phyloP scores from a whole-genome alignment of 495 filamentous ascomycete genomes.

The Lasiosphaeria hispida region DNA sequence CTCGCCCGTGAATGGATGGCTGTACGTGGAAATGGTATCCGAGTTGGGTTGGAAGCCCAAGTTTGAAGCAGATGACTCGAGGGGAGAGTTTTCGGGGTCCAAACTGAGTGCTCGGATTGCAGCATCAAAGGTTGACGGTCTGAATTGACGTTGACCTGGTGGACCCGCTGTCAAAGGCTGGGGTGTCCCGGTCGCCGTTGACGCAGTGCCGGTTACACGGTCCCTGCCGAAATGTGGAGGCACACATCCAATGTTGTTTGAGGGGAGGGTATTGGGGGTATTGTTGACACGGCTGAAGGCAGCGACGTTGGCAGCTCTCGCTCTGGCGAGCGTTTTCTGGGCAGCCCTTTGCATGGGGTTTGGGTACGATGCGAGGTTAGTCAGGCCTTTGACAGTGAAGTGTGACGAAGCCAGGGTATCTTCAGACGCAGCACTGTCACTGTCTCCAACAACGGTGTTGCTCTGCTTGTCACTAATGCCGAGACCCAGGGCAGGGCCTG shows the following conservation, averaged over 20 bases:
- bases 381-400: constrained; percentile 41
- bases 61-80: not conserved
- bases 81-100: not conserved
- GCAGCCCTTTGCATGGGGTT: constrained; percentile 48
- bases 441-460: constrained; percentile 16
- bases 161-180: constrained; percentile 48
- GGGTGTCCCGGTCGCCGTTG: constrained; percentile 37
- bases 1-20: not conserved
- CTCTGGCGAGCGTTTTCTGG: constrained; percentile 39
- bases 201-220: constrained; percentile 3
- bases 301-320: constrained; percentile 20
- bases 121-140: constrained; percentile 29
- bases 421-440: constrained; percentile 21
- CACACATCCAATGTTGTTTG: constrained; percentile 4
- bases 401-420: constrained; percentile 26
- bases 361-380: constrained; percentile 44
- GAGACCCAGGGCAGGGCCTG: constrained; percentile 1
- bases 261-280: not conserved
- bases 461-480: constrained; percentile 1
- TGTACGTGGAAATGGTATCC: constrained; percentile 4
- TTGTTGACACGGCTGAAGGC: constrained; percentile 12
- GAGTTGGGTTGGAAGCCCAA: not conserved
- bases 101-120: constrained; percentile 10
- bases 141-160: constrained; percentile 43
- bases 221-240: constrained; percentile 3